Conservation (phyloP, 2,329 filamentous ascomycete species). For the Colletotrichum melonis region DNA sequence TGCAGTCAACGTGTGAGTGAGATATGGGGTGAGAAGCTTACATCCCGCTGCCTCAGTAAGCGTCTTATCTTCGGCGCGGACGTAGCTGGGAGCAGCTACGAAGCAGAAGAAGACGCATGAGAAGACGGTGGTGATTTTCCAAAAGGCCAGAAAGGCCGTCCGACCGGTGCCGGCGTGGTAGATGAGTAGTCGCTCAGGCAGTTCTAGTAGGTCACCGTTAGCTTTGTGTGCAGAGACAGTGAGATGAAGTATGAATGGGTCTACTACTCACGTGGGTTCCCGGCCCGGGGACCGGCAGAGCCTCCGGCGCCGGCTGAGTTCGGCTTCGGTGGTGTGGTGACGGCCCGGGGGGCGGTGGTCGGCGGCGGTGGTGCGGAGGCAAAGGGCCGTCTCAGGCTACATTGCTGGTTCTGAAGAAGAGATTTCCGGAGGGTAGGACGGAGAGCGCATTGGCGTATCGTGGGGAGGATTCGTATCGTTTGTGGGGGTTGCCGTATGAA, state of each 20-base stretch:
- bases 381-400: slow-evolving; percentile 21
- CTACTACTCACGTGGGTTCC: not conserved
- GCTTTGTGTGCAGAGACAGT: not conserved
- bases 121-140: slow-evolving; percentile 79
- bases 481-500: not conserved
- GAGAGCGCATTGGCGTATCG: slow-evolving; percentile 17
- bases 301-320: slow-evolving; percentile 6
- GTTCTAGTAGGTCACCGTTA: slow-evolving; percentile 48
- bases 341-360: not conserved
- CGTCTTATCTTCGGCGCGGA: slow-evolving; percentile 53
- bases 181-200: slow-evolving; percentile 72
- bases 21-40: slow-evolving; percentile 46
- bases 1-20: too few species aligned
- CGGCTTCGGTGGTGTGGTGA: not conserved
- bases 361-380: slow-evolving; percentile 19
- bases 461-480: not conserved
- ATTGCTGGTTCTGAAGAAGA: slow-evolving; percentile 18
- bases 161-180: slow-evolving; percentile 79
- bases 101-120: slow-evolving; percentile 74
- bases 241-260: not conserved
- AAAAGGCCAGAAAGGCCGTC: slow-evolving; percentile 74
- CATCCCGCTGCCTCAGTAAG: slow-evolving; percentile 49
- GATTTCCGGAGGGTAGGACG: slow-evolving; percentile 23
- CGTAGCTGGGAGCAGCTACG: slow-evolving; percentile 70
- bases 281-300: not conserved